Evolutionary conservation across 1,284 basidiomycete species (phyloP).

Genomic region (Microstroma glucosiphilum): DNA sequence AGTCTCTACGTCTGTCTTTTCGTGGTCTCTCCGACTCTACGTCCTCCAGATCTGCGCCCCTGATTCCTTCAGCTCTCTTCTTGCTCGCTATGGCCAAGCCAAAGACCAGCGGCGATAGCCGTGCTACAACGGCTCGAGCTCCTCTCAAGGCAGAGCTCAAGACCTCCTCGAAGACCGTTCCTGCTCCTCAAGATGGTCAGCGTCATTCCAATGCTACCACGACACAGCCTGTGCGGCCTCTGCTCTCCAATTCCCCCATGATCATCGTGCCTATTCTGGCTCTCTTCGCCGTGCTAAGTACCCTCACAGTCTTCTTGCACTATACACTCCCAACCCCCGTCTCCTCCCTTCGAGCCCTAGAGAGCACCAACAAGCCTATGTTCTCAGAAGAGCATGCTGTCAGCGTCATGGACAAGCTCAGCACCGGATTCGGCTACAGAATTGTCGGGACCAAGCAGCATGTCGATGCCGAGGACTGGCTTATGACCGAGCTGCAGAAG

Average conservation of each 20-base stretch:
- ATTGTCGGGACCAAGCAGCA: conserved; percentile 88
- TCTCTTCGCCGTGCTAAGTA: conserved; percentile 21
- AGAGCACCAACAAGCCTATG: conserved; percentile 16
- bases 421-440: conserved; percentile 79
- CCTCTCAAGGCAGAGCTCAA: too few species aligned
- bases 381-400: conserved; percentile 45
- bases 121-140: too few species aligned
- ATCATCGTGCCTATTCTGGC: conserved; percentile 18
- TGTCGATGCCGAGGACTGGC: conserved; percentile 75
- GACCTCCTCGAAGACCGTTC: too few species aligned
- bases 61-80: too few species aligned
- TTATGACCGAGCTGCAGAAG: conserved; percentile 62
- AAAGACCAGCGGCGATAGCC: too few species aligned
- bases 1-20: too few species aligned
- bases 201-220: too few species aligned
- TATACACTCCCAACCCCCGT: conserved; percentile 41
- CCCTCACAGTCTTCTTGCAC: conserved; percentile 33
- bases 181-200: too few species aligned
- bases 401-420: conserved; percentile 40
- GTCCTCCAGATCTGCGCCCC: too few species aligned
- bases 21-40: too few species aligned
- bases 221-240: too few species aligned
- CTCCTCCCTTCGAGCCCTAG: conserved; percentile 14
- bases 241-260: not conserved
- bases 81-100: too few species aligned